Conservation (phyloP, 768 basidiomycete genomes). For the Sarcodon sp. region DNA sequence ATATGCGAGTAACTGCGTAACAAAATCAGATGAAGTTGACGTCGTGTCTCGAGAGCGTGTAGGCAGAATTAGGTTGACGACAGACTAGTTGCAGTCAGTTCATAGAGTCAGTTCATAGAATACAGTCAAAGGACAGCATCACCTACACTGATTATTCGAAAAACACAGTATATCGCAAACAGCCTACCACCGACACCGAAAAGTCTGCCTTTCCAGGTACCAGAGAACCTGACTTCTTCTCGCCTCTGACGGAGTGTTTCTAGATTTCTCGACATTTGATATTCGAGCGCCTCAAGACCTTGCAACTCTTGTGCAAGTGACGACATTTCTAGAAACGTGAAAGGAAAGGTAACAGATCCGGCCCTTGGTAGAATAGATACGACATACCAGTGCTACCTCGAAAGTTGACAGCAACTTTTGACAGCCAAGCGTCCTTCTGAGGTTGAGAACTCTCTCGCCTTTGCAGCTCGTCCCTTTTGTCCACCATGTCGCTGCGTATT, state of each 20-base stretch:
- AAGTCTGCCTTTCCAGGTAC: conserved; percentile 42
- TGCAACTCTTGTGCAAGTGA: conserved; percentile 39
- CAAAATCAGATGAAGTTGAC: conserved; percentile 26
- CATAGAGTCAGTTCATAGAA: neutral
- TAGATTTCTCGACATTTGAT: conserved; percentile 51
- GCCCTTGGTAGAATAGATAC: conserved; percentile 8
- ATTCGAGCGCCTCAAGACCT: conserved; percentile 55
- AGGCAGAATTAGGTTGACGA: conserved; percentile 37
- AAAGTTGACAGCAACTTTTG: conserved; percentile 35
- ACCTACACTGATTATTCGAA: conserved; percentile 50
- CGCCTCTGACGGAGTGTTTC: conserved; percentile 35
- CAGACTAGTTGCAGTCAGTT: conserved; percentile 21
- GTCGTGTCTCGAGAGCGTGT: conserved; percentile 11
- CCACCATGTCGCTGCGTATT: conserved; percentile 42
- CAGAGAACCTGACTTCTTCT: conserved; percentile 32
- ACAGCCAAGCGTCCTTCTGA: conserved; percentile 26
- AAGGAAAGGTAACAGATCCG: neutral
- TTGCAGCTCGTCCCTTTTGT: conserved; percentile 22
- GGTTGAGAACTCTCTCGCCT: conserved; percentile 16
- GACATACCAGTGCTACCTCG: conserved; percentile 26
- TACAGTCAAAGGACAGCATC: neutral
- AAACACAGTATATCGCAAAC: conserved; percentile 58
- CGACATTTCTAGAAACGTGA: conserved; percentile 18
- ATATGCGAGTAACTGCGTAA: conserved; percentile 28
- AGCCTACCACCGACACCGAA: conserved; percentile 31